Conservation (phyloP, 768 basidiomycete species). For the Calocera cornea region DNA sequence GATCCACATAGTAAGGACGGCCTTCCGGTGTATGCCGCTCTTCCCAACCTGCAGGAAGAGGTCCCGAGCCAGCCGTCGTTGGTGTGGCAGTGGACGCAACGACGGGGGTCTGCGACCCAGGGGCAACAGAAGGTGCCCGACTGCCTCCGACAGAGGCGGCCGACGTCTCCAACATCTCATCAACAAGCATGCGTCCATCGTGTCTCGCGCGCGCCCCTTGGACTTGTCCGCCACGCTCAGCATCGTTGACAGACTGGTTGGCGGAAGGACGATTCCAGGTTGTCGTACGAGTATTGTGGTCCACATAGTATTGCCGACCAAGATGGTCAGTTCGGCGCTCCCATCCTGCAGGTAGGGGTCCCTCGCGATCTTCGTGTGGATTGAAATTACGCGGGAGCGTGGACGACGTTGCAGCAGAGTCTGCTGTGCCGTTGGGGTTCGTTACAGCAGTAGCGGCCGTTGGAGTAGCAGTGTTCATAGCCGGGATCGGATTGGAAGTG, state of each 20-base stretch:
- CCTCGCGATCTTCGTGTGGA: conserved; percentile 87
- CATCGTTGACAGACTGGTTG: conserved; percentile 58
- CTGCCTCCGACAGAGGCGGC: conserved; percentile 14
- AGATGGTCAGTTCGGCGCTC: conserved; percentile 95
- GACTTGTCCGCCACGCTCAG: conserved; percentile 41
- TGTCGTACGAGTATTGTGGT: conserved; percentile 93
- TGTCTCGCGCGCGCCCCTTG: conserved; percentile 81
- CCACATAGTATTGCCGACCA: conserved; percentile 93
- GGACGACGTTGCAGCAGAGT: conserved; percentile 32
- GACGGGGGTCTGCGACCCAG: conserved; percentile 1
- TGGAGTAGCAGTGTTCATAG: conserved; percentile 11
- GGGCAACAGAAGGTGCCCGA: not conserved
- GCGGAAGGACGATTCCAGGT: conserved; percentile 91
- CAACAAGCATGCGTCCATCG: conserved; percentile 66
- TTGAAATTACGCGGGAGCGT: conserved; percentile 66
- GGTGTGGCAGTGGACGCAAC: conserved; percentile 16
- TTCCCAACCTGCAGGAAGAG: conserved; percentile 95
- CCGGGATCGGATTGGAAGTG: conserved; percentile 14
- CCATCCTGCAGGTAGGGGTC: conserved; percentile 84
- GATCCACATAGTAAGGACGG: conserved; percentile 96
- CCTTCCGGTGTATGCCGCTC: conserved; percentile 98
- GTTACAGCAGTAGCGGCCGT: conserved; percentile 12
- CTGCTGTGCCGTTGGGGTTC: conserved; percentile 24
- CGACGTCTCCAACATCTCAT: conserved; percentile 62
- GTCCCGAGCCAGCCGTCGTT: conserved; percentile 69